Base-by-base conservation (phyloP, 306 rosid genomes). In the Trifolium subterraneum region DNA sequence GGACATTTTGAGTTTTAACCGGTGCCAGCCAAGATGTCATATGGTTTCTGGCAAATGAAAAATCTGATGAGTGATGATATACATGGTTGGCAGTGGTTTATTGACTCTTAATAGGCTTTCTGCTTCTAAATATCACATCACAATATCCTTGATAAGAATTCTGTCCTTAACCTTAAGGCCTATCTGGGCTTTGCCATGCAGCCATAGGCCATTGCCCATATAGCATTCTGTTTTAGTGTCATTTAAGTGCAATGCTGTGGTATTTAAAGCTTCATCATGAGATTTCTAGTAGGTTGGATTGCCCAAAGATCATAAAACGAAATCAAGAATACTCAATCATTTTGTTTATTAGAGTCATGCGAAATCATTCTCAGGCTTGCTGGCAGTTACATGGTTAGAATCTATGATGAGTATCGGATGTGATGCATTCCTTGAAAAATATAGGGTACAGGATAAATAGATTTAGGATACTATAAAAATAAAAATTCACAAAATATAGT, bases 51-150 rank as follows among this genome's bases (percentile, higher is more conserved):
- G 58, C 3, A 3, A 67, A 33, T 67, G 69, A 47, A 66, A 59
- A 72, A 27, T 81, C 42, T 72, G 72, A 15, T 47, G 50, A 77
- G 47, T 38, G 67, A 14, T 77, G 77, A 27, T 73, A 27, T 64
- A 29, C 6, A 10, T 38, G 79, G 79, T 77, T 71, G 48, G 18
- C 56, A 19, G 77, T 68, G 29, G 66, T 68, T 70, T 76, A 55
- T 23, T 11, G 77, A 54, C 73, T 50, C 79, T 25, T 50, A 22
- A 2, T 13, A 29, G 56, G 1, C 29, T 70, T 35, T 14, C 48
- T 23, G 6, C 15, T 72, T 51, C 70, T 50, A 48, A 64, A 70
- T n/a, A n/a, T 44, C 42, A 44, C 66, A 54, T 54, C 29, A 19
- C 58, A 0, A 48, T 54, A 71, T 82, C 45, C 68, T 68, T 62